These are phyloP conservation scores for Coemansia sp. DNA, from an alignment of 192 early-diverging fungal genomes.

Conservation along the genomic window DNA sequence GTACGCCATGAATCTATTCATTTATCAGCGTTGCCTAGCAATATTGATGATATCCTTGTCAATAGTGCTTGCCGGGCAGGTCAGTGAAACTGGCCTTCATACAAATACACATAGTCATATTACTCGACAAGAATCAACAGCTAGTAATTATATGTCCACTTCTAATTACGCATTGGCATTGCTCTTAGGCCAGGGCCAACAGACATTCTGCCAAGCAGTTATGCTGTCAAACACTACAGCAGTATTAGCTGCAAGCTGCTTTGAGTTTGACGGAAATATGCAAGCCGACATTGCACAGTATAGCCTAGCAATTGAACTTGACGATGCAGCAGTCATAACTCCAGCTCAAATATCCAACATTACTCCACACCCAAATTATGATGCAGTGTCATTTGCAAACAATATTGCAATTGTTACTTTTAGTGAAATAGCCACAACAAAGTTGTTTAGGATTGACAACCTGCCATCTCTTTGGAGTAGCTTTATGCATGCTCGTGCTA, in stretches of 20 bases:
- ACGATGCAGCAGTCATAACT: neutral
- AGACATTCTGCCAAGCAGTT: slow-evolving; percentile 4
- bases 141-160: neutral
- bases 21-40: neutral
- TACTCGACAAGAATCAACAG: neutral
- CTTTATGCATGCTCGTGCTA: slow-evolving; percentile 4
- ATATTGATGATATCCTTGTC: neutral
- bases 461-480: slow-evolving; percentile 5
- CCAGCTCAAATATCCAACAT: slow-evolving; percentile 7
- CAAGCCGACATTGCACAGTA: neutral
- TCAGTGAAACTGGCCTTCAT: neutral
- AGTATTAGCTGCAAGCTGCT: slow-evolving; percentile 13
- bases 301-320: neutral
- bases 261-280: slow-evolving; percentile 1
- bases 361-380: slow-evolving; percentile 9
- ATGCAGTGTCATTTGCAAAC: slow-evolving; percentile 25
- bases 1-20: neutral
- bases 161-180: no score
- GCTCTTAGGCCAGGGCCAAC: slow-evolving; percentile 3
- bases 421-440: neutral
- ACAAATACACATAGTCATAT: neutral
- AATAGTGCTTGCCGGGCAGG: neutral
- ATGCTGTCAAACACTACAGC: slow-evolving; percentile 2
- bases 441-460: neutral
- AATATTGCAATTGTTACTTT: slow-evolving; percentile 14